A percentile compares a stretch with the other conserved stretches of the same genome.
Conservation (phyloP, 306 rosid species). For the Quercus rubra region DNA sequence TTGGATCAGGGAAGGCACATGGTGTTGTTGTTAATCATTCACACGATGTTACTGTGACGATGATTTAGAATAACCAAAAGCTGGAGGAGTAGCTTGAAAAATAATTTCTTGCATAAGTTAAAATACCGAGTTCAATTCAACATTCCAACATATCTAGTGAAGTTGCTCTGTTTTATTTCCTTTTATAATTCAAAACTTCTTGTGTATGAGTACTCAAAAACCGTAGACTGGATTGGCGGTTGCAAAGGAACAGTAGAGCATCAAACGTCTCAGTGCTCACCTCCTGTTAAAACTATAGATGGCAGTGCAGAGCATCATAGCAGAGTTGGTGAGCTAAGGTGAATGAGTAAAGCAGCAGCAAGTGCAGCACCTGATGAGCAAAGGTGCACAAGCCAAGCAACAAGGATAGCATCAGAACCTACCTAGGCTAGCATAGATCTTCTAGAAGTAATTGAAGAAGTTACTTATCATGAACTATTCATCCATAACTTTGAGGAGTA, state of each 20-base stretch:
- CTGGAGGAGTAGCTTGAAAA: conserved; percentile 58
- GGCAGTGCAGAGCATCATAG: no score
- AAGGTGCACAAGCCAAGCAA: no score
- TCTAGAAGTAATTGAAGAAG: no score
- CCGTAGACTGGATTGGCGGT: conserved; percentile 70
- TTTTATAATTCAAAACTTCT: conserved; percentile 57
- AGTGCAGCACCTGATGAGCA: no score
- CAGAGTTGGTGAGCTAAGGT: no score
- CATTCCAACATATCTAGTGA: conserved; percentile 67
- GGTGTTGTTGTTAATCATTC: conserved; percentile 30
- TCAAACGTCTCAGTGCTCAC: background rate
- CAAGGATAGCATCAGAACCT: no score
- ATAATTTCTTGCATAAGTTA: conserved; percentile 66
- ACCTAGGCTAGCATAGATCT: no score
- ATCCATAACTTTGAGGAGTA: no score
- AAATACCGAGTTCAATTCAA: conserved; percentile 62
- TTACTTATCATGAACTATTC: no score
- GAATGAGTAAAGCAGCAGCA: no score
- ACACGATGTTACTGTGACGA: conserved; percentile 59
- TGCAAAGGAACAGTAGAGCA: conserved; percentile 34
- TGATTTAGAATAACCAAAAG: conserved; percentile 48
- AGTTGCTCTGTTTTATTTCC: conserved; percentile 61
- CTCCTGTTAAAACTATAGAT: no score
- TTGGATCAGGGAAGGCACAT: conserved; percentile 43
- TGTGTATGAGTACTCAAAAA: conserved; percentile 70